Conservation (phyloP, 1,284 basidiomycete species). For the Lentinula novae-zelandiae region DNA sequence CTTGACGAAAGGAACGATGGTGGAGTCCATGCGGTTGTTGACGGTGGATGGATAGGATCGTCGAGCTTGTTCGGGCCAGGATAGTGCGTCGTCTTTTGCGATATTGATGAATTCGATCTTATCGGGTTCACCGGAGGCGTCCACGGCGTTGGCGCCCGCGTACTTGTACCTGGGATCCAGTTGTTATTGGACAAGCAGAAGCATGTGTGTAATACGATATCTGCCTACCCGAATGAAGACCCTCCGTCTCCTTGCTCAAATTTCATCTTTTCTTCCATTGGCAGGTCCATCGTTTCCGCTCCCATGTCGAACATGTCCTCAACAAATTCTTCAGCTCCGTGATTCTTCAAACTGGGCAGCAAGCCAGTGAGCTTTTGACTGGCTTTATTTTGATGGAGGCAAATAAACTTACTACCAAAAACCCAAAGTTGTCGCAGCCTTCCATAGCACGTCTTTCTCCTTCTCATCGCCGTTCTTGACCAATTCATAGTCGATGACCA, state of each 20-base stretch:
- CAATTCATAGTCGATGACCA: conserved; percentile 34
- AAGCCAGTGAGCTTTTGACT: neutral
- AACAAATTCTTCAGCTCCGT: conserved; percentile 9
- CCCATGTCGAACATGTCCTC: conserved; percentile 13
- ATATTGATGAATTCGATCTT: conserved; percentile 66
- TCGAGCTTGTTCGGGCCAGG: conserved; percentile 48
- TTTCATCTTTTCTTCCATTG: conserved; percentile 11
- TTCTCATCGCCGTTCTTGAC: conserved; percentile 25
- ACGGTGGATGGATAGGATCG: conserved; percentile 55
- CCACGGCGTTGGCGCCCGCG: conserved; percentile 58
- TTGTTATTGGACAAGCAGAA: neutral
- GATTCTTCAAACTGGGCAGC: conserved; percentile 10
- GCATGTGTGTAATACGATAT: neutral
- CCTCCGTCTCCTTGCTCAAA: conserved; percentile 9
- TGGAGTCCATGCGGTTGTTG: conserved; percentile 44
- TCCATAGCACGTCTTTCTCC: conserved; percentile 32
- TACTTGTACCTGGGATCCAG: conserved; percentile 52
- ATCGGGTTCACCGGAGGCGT: conserved; percentile 54
- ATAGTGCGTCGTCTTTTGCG: conserved; percentile 61
- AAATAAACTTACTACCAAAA: conserved; percentile 38
- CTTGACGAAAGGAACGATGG: conserved; percentile 51
- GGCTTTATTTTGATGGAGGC: neutral
- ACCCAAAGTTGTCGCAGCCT: conserved; percentile 31
- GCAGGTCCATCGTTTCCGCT: conserved; percentile 9
- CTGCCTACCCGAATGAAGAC: conserved; percentile 8